These are phyloP conservation scores for Coccinonectria pachysandricola DNA, from an alignment of 2,329 filamentous ascomycete species.

Conservation along the genomic window DNA sequence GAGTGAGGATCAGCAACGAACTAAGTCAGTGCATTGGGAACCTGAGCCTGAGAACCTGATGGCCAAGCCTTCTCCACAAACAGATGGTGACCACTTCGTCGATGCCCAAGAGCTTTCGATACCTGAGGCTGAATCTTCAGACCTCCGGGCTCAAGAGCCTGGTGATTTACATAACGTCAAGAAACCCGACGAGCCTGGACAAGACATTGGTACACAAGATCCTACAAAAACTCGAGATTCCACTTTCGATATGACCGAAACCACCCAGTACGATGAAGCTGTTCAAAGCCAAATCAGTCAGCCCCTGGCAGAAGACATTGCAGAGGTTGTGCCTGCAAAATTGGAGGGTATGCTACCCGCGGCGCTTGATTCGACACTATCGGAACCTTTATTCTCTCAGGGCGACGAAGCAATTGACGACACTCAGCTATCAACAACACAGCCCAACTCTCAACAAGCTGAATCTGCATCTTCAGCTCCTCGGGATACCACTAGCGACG, in stretches of 20 bases:
- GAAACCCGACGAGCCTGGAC: no score
- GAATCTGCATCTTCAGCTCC: constrained; percentile 6
- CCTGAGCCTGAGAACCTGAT: constrained; percentile 1
- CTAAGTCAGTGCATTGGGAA: constrained; percentile 12
- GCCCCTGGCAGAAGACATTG: constrained; percentile 1
- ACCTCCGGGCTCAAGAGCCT: no score
- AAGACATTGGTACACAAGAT: no score
- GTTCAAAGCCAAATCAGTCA: no score
- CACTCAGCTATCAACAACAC: constrained; percentile 14
- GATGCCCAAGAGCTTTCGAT: constrained; percentile 3
- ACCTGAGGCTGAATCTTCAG: constrained; percentile 1
- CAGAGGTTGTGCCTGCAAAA: neutral
- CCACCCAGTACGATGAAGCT: no score
- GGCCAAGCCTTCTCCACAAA: neutral
- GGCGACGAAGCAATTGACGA: constrained; percentile 15
- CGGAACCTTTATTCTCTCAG: constrained; percentile 24
- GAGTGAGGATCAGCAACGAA: no score
- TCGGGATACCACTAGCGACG: constrained; percentile 1
- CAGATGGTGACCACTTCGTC: constrained; percentile 1
- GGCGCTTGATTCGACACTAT: constrained; percentile 14
- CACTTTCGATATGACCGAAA: no score
- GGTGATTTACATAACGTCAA: no score
- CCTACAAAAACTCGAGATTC: no score
- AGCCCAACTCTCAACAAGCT: constrained; percentile 14
- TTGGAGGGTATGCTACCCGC: constrained; percentile 2